Base-by-base conservation (phyloP, 1,284 basidiomycete species). In the Rugosomyces carneus region DNA sequence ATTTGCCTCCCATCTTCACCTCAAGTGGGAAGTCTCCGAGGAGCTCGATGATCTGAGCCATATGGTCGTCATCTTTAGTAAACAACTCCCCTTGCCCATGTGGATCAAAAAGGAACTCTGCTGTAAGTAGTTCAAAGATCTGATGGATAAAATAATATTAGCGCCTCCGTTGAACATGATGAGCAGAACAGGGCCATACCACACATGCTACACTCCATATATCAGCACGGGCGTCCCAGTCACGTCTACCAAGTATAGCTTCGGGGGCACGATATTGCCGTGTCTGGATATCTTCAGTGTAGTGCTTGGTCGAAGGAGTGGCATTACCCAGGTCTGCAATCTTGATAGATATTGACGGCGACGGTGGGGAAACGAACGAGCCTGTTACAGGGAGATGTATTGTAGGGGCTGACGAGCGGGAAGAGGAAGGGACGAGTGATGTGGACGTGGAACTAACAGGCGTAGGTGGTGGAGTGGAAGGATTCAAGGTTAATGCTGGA, bases 221-320 rank as follows among this genome's bases (percentile, higher is more conserved):
- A 64, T 95, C 92, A 18, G 81, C 92, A 38, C 80, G 80, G 21
- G 80, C 72, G 48, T 86, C 88, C 92, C 92, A 95, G 59, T 93
- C 91, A 32, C 79, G 80, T 42, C 81, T 76, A 19, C 93, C 92
- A 13, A 94, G 68, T 57, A 95, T 93, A 37, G 90, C 92, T 63
- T 95, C 92, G 3, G 93, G 93, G 26, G 86, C 80, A 49, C 92
- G 84, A 63, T 95, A 95, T 62, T 95, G 93, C 24, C 93, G 76
- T 27, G 93, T 95, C 67, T 95, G 93, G 52, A 95, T 95, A 62
- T 94, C 92, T 59, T 94, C 90, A 8, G 91, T 93, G 59, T 81
- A 94, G 62, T 93, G 92, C 54, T 81, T 79, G 58, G 78, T 84
- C 13, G 81, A 82, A 1, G 84, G 86, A 19, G 89, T 90, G 18